phyloP scores from a whole-genome alignment of 2,329 filamentous ascomycete species.

The Chrysoporthe austroafricana region DNA sequence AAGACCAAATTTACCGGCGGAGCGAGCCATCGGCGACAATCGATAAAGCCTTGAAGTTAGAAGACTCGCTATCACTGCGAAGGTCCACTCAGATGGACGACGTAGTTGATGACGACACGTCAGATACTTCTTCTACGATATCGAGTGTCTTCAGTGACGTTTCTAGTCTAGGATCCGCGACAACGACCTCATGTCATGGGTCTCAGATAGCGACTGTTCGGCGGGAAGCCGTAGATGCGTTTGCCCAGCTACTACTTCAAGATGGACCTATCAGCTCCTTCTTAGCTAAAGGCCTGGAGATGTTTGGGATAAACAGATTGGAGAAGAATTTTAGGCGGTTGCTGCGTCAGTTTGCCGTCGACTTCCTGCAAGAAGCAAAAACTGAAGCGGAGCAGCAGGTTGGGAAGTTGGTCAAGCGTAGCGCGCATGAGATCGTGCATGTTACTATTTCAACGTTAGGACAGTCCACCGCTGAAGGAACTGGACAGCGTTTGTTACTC shows the following conservation, averaged over 20 bases:
- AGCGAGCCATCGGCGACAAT: too few relatives aligned
- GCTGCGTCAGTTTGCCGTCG: not conserved
- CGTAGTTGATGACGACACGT: not conserved
- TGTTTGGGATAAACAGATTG: not conserved
- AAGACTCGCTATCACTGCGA: not conserved
- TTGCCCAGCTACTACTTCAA: not conserved
- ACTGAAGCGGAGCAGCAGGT: not conserved
- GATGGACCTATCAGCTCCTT: not conserved
- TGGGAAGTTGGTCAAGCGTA: not conserved
- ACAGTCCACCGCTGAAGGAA: not conserved
- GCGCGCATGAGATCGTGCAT: not conserved
- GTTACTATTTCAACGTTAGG: not conserved
- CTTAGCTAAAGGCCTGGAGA: not conserved
- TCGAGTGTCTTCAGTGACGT: not conserved
- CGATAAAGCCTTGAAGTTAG: not conserved
- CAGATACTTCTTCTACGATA: not conserved
- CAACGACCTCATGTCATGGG: not conserved
- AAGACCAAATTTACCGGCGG: too few relatives aligned
- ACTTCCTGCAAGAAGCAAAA: not conserved
- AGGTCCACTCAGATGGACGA: not conserved
- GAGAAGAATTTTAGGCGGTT: not conserved
- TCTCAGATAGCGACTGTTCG: not conserved
- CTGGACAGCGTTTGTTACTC: not conserved
- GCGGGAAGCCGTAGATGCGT: not conserved
- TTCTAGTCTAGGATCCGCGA: not conserved